Conservation (phyloP, 306 rosid genomes). For the Cyamopsis tetragonoloba region DNA sequence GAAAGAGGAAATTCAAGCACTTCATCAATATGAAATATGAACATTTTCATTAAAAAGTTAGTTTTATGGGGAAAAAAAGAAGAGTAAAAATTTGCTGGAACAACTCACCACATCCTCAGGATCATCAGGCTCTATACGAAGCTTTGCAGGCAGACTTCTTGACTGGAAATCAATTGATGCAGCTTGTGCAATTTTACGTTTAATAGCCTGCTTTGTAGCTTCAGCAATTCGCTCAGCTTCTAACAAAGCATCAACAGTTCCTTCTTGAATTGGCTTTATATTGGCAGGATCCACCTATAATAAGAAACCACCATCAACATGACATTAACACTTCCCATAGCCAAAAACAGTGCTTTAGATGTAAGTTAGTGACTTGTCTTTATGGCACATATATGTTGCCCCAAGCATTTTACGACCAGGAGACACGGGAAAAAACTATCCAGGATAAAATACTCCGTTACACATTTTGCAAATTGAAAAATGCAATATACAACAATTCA, state of each 20-base stretch:
- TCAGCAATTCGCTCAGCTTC: constrained; percentile 96
- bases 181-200: constrained; percentile 91
- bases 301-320: constrained; percentile 23
- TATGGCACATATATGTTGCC: background rate
- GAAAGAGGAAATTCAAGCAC: background rate
- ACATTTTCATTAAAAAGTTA: background rate
- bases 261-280: constrained; percentile 76
- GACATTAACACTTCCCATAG: background rate
- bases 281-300: constrained; percentile 94
- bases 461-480: background rate
- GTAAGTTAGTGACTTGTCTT: background rate
- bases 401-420: background rate
- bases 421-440: background rate
- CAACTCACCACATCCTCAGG: constrained; percentile 90
- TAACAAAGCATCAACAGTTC: constrained; percentile 64
- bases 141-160: constrained; percentile 80
- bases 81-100: background rate
- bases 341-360: constrained; percentile 18
- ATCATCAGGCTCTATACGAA: constrained; percentile 88
- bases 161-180: constrained; percentile 81
- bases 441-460: background rate
- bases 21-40: constrained; percentile 2
- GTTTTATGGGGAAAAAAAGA: background rate
- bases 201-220: constrained; percentile 94
- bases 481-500: background rate